Evolutionary conservation across 371 early-diverging fungal species (phyloP).

Genomic region (Rhizopus sp.): DNA sequence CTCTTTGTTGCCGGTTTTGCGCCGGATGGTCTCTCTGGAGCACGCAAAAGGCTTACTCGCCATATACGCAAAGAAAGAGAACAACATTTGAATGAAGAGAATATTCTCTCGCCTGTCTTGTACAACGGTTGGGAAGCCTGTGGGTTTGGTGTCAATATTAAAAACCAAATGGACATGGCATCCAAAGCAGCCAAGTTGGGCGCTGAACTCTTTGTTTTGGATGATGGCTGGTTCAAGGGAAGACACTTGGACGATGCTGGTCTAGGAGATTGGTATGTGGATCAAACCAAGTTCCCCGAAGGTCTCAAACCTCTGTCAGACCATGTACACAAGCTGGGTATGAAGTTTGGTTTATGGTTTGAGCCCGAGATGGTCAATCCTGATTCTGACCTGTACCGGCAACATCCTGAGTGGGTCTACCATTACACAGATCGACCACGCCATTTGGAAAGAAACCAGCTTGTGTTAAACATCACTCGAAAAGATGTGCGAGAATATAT

Average conservation of each 20-base stretch:
- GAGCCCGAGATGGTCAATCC: slow-evolving; percentile 54
- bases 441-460: slow-evolving; percentile 35
- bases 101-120: slow-evolving; percentile 24
- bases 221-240: slow-evolving; percentile 58
- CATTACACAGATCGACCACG: slow-evolving; percentile 28
- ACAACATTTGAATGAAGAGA: slow-evolving; percentile 3
- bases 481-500: slow-evolving; percentile 34
- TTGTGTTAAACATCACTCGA: slow-evolving; percentile 34
- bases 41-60: slow-evolving; percentile 31
- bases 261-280: slow-evolving; percentile 58
- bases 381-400: slow-evolving; percentile 42
- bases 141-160: slow-evolving; percentile 30
- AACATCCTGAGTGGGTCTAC: slow-evolving; percentile 53
- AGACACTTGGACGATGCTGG: slow-evolving; percentile 42
- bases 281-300: slow-evolving; percentile 47
- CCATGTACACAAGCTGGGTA: slow-evolving; percentile 41
- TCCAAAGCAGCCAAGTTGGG: slow-evolving; percentile 36
- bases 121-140: slow-evolving; percentile 53
- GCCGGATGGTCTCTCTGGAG: slow-evolving; percentile 33
- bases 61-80: slow-evolving; percentile 19
- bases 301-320: slow-evolving; percentile 50
- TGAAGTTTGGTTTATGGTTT: slow-evolving; percentile 61
- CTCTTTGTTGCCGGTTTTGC: slow-evolving; percentile 37
- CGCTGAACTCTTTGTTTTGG: slow-evolving; percentile 49
- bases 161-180: slow-evolving; percentile 31